These are phyloP conservation scores for Limonium bicolor DNA, from an alignment of 148 eudicot species.

Conservation along the genomic window DNA sequence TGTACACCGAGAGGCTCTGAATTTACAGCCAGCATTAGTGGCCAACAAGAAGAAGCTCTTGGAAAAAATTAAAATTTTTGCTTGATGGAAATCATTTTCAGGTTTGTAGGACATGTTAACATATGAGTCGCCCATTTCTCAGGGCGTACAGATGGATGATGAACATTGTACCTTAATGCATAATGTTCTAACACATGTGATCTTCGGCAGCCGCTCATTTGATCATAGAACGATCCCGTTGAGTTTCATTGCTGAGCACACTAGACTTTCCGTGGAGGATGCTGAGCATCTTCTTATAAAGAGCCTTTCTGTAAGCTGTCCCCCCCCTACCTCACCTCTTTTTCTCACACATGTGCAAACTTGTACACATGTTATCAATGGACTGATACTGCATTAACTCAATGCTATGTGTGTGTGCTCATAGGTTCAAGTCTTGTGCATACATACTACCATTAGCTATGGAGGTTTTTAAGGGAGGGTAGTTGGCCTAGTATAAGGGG, in stretches of 20 bases:
- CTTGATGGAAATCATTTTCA: constrained; percentile 95
- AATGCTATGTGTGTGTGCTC: no score
- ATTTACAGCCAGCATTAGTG: constrained; percentile 81
- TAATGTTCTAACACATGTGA: neutral
- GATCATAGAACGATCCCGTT: constrained; percentile 86
- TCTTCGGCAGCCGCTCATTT: constrained; percentile 68
- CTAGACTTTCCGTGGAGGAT: constrained; percentile 63
- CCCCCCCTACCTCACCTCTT: neutral
- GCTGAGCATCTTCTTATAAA: constrained; percentile 97
- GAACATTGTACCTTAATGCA: no score
- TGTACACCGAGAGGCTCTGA: constrained; percentile 68
- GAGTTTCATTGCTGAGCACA: constrained; percentile 67
- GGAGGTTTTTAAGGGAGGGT: no score
- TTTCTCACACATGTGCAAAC: neutral
- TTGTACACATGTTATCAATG: neutral
- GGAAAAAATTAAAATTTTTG: constrained; percentile 93
- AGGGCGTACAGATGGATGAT: no score
- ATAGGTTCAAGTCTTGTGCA: no score
- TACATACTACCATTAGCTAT: no score
- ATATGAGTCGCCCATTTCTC: no score
- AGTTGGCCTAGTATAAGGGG: no score
- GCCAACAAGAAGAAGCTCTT: constrained; percentile 78
- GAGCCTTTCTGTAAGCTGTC: constrained; percentile 73
- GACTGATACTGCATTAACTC: no score
- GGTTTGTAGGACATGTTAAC: constrained; percentile 18